phyloP scores from a whole-genome alignment of 176 grass and related monocot species.

The Aegilops bicornis region DNA sequence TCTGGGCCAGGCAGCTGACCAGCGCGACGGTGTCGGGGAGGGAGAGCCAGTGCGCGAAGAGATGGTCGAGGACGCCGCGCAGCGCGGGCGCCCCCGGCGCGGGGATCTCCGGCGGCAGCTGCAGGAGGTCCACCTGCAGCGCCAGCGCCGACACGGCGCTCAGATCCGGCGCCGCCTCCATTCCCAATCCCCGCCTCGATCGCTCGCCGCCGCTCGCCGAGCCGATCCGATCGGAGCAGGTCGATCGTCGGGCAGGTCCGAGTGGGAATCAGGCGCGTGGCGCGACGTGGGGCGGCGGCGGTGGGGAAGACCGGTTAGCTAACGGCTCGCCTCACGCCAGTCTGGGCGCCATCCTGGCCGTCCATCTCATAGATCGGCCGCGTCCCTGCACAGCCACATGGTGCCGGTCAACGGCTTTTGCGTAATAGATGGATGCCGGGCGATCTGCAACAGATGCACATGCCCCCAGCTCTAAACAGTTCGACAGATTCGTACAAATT shows the following conservation, averaged over 20 bases:
- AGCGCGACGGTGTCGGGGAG: conserved; percentile 65
- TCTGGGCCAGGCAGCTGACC: conserved; percentile 52
- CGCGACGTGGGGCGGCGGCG: background rate
- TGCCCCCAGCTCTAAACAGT: background rate
- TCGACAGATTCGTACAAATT: background rate
- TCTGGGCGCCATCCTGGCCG: background rate
- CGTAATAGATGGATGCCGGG: background rate
- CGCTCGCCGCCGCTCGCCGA: background rate
- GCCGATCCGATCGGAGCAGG: conserved; percentile 33
- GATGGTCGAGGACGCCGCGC: conserved; percentile 54
- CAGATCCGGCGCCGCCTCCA: conserved; percentile 44
- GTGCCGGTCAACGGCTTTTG: conserved; percentile 27
- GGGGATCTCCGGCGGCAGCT: conserved; percentile 55
- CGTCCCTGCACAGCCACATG: background rate
- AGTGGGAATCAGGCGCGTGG: conserved; percentile 3
- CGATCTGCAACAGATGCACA: conserved; percentile 13
- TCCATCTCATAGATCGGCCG: background rate
- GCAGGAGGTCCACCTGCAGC: conserved; percentile 61
- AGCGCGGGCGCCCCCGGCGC: conserved; percentile 39
- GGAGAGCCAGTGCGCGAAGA: conserved; percentile 88
- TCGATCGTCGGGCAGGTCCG: background rate
- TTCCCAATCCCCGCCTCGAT: background rate
- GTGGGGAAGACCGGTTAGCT: background rate
- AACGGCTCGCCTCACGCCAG: conserved; percentile 12
- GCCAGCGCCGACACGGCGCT: conserved; percentile 26